A percentile compares a stretch with the other conserved stretches of the same genome.
Evolutionary conservation across 2,329 filamentous ascomycete species (phyloP).

Genomic region (Nemania sp.): DNA sequence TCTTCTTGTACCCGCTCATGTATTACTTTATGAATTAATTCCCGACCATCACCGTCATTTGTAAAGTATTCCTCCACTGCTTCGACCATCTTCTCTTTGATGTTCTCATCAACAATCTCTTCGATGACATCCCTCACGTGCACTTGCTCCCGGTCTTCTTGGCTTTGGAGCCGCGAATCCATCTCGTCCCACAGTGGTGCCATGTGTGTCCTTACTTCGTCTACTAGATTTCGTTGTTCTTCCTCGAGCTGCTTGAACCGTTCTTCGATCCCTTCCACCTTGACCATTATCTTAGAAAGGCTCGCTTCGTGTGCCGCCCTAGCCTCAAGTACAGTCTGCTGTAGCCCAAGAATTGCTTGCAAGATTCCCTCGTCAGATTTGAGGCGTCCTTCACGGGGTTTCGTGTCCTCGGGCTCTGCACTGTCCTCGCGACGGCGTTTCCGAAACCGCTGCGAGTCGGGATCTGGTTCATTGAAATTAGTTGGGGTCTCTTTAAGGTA

Average conservation of each 20-base stretch:
- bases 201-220: conserved; percentile 15
- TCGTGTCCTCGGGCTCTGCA: neutral
- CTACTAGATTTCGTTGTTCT: conserved; percentile 8
- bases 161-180: conserved; percentile 12
- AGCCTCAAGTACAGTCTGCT: conserved; percentile 4
- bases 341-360: conserved; percentile 6
- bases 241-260: conserved; percentile 15
- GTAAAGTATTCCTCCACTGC: conserved; percentile 12
- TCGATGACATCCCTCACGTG: conserved; percentile 12
- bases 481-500: neutral
- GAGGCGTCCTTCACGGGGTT: neutral
- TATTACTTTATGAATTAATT: conserved; percentile 5
- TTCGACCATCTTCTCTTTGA: conserved; percentile 12
- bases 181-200: conserved; percentile 18
- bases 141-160: conserved; percentile 13
- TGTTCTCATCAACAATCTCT: conserved; percentile 14
- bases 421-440: conserved; percentile 15
- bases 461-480: neutral
- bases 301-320: conserved; percentile 1
- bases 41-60: conserved; percentile 5
- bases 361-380: neutral
- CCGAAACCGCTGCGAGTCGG: neutral
- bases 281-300: conserved; percentile 10
- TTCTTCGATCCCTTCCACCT: conserved; percentile 12
- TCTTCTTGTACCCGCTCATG: conserved; percentile 9